A percentile compares a stretch with the other conserved stretches of the same genome.
These are phyloP conservation scores for Piper betle DNA, from an alignment of 164 flowering plant genomes.

Conservation along the genomic window DNA sequence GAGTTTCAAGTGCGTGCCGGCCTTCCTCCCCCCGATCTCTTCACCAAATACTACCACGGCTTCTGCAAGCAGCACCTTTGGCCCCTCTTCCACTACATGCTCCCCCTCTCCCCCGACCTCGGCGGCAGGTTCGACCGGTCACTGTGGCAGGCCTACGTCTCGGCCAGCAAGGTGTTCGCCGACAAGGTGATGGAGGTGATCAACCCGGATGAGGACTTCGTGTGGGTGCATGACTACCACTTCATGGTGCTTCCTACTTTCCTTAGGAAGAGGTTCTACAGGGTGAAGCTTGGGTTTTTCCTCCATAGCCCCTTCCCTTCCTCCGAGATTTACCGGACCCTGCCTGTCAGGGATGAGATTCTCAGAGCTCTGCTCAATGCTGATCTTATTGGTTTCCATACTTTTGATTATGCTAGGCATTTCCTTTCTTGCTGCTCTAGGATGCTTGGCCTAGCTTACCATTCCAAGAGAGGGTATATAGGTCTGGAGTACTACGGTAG, in stretches of 20 bases:
- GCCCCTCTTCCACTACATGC: conserved; percentile 80
- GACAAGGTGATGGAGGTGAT: conserved; percentile 63
- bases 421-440: conserved; percentile 74
- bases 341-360: conserved; percentile 16
- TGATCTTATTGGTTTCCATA: conserved; percentile 51
- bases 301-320: conserved; percentile 11
- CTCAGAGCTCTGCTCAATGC: conserved; percentile 10
- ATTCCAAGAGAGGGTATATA: conserved; percentile 67
- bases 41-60: conserved; percentile 43
- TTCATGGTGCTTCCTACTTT: conserved; percentile 9
- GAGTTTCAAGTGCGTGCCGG: conserved; percentile 57
- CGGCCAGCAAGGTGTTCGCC: conserved; percentile 56
- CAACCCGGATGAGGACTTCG: conserved; percentile 66
- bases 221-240: conserved; percentile 67
- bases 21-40: conserved; percentile 56
- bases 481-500: conserved; percentile 68
- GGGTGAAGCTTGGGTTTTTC: conserved; percentile 9
- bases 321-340: conserved; percentile 9
- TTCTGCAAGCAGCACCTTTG: conserved; percentile 66
- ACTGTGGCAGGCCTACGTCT: conserved; percentile 67
- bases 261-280: conserved; percentile 8
- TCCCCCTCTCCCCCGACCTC: conserved; percentile 46
- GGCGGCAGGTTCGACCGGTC: conserved; percentile 60
- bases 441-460: conserved; percentile 65
- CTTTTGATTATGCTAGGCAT: conserved; percentile 76